Base-by-base conservation (phyloP, 345 rosid species). In the Combretum micranthum region DNA sequence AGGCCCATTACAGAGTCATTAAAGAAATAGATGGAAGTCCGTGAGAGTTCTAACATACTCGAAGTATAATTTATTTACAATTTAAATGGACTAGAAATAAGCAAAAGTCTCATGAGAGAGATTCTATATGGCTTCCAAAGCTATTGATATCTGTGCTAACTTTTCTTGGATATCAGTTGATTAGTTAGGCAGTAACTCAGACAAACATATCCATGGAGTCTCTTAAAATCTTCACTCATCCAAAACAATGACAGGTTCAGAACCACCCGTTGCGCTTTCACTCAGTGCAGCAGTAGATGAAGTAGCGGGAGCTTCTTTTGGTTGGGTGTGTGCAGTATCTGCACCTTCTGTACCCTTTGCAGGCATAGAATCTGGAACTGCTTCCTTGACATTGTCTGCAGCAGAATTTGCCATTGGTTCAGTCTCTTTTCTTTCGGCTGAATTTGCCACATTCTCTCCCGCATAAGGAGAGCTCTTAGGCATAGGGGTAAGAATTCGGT, bases 401-500 rank as follows among this genome's bases (percentile, higher is more conserved):
- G 18, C 15, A 19, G 56, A 53, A 59, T 62, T 53, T 48, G 64
- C 60, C 13, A 47, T 39, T 8, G 64, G 48, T 37, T 56, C 73
- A 23, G 55, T 54, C 47, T 21, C 55, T 32, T 60, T 42, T 44
- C 55, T 20, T 48, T 45, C 50, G 44, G 47, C 49, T 20, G 68
- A 44, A 23, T 43, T 50, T 5, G 42, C 64, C 16, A 23, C 18
- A 23, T 61, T 51, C 68, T 44, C 57, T 52, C 60, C 74, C 12
- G 57, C 55, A 50, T 66, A 20, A 50, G 57, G 47, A 55, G 63
- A 15, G 53, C 55, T 53, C 48, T 56, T 52, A 54, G 57, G 62
- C 4, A 26, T 6, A n/a, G 75, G 68, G 18, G 75, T 72, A 20
- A 93, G 87, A 55, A 83, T 76, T 44, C 59, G 69, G 64, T 19